Evolutionary conservation across 768 basidiomycete genomes (phyloP), one percentile per base, ranked within the genome.

Genomic region (Collybiopsis confluens): DNA sequence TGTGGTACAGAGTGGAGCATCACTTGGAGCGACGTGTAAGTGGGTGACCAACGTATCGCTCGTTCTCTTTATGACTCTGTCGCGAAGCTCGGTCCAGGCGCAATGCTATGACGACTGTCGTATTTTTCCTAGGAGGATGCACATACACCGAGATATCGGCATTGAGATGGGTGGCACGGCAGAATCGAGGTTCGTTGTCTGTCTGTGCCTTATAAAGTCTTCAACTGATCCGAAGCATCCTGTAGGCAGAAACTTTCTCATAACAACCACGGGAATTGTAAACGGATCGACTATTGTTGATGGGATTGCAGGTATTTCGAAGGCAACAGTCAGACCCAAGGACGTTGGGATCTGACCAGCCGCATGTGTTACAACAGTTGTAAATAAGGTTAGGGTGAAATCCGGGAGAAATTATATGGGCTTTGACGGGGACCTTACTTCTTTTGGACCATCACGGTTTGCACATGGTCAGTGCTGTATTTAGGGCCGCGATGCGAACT

Each of bases 141-240:
- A 99, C 97, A 11, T 97, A 91, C 62, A 96, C 96, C 8, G 97
- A 98, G 73, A 93, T 98, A 55, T 87, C 97, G 35, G 96, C 96
- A 5, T 67, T 99, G 59, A 78, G 97, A 65, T 97, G 93, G 92
- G 87, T 96, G 63, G 80, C 84, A 53, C 81, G 86, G 60, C 92
- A 93, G 67, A 88, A 87, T 59, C 81, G 79, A 77, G 95, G 92
- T 83, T 62, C 24, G 69, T 64, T 41, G 2, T 55, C 11, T 49
- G 51, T 60, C 33, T 35, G 54, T 60, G 51, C 66, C 30, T 63
- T 47, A 41, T 47, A 48, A 53, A 26, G 51, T 38, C 52, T 44
- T 42, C 40, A 30, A 15, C 8, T 35, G 16, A 50, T 45, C 21
- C 60, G 56, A 41, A 59, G 58, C 45, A 36, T 23, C 51, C 47